Evolutionary conservation across 345 rosid species (phyloP).

Genomic region (Cochlearia excelsa): DNA sequence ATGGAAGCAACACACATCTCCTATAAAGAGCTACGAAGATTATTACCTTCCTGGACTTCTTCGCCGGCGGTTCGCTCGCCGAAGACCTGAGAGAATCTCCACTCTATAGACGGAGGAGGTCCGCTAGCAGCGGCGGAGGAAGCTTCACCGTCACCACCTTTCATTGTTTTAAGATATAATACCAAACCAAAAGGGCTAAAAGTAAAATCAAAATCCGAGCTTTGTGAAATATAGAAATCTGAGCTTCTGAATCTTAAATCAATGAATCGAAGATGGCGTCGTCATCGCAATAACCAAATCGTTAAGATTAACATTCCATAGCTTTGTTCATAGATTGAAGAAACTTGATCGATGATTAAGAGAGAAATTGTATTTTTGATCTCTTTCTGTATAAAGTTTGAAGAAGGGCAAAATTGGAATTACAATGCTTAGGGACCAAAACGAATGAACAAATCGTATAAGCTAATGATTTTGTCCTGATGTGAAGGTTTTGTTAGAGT

Average conservation of each 20-base stretch:
- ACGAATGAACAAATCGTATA: conserved; percentile 36
- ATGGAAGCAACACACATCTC: neutral
- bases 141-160: conserved; percentile 54
- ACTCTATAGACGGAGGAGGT: conserved; percentile 63
- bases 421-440: conserved; percentile 25
- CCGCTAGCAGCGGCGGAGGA: conserved; percentile 38
- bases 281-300: conserved; percentile 17
- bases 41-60: conserved; percentile 83
- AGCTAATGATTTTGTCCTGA: conserved; percentile 31
- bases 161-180: conserved; percentile 42
- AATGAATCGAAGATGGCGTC: conserved; percentile 45
- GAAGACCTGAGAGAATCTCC: conserved; percentile 96
- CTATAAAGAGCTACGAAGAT: neutral
- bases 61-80: conserved; percentile 89
- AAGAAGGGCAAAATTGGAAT: conserved; percentile 39
- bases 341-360: conserved; percentile 36
- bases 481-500: conserved; percentile 3
- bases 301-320: conserved; percentile 35
- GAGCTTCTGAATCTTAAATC: conserved; percentile 34
- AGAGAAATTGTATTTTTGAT: conserved; percentile 23
- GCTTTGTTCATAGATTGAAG: conserved; percentile 23
- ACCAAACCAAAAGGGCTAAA: conserved; percentile 24
- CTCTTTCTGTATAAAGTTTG: conserved; percentile 29
- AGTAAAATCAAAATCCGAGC: conserved; percentile 17
- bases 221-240: conserved; percentile 28